Evolutionary conservation across 257 asterid species (phyloP), one percentile per base, ranked within the genome.

Genomic region (Ilex asprella): DNA sequence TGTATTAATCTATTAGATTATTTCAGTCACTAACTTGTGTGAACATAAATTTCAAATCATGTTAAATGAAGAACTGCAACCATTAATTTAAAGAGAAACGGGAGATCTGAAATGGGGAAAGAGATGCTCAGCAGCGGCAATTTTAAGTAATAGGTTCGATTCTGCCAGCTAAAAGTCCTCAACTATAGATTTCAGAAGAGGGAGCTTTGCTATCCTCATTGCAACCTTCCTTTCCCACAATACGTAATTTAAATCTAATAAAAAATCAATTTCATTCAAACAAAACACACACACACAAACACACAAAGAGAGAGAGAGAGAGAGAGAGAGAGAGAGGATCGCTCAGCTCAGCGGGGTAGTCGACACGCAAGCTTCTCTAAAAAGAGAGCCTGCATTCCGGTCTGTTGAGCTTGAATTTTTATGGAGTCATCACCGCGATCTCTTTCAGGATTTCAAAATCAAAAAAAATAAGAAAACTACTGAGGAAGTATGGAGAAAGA

Each of bases 401-500:
- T 86, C 95, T 86, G 95, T 86, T 86, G 95, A 86, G 95, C 92
- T 86, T 86, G 95, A 86, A 84, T 65, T 72, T 72, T 72, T 21
- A 21, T 62, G 44, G 58, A 81, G 91, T 86, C 91, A 74, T 86
- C 91, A 86, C 69, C 8, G 89, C 86, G 79, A 83, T 65, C 64
- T 59, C 74, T 10, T 21, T 21, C 27, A 21, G 27, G 27, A 21
- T 21, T 21, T 21, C 27, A 21, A 21, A 21, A 21, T 21, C 27
- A 21, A 21, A 21, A 21, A 21, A 21, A 21, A 21, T 21, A 21
- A 21, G 27, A 21, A 21, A 21, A 21, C 27, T 21, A 21, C 27
- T 21, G 27, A 21, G 27, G 27, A 21, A 21, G 27, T 1, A 21
- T 21, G 27, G 27, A 21, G 27, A 0, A 21, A 21, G 27, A 21